Conservation (phyloP, 352 stramenopile genomes). For the Phytopythium montanum region DNA sequence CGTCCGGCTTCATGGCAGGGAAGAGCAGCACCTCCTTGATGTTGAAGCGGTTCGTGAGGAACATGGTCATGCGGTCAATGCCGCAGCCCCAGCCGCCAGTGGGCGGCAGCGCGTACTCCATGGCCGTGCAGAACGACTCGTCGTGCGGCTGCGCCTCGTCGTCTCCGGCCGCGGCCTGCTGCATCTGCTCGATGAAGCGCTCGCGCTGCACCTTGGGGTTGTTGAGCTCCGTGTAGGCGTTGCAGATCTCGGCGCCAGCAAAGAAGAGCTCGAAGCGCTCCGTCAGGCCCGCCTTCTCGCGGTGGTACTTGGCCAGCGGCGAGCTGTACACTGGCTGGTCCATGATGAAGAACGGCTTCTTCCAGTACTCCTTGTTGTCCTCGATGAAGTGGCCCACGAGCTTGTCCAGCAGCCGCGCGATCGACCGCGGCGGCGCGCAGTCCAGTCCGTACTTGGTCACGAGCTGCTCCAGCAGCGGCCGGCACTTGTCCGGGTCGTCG, state of each 20-base stretch:
- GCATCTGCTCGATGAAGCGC: slow-evolving; percentile 81
- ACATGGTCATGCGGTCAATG: slow-evolving; percentile 97
- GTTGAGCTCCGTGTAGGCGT: slow-evolving; percentile 99
- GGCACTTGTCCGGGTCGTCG: slow-evolving; percentile 54
- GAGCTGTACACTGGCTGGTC: slow-evolving; percentile 98
- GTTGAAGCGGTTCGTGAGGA: slow-evolving; percentile 93
- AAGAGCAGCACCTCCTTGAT: slow-evolving; percentile 99
- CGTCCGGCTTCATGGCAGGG: slow-evolving; percentile 98
- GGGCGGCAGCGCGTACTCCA: slow-evolving; percentile 98
- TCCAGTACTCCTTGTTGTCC: slow-evolving; percentile 81
- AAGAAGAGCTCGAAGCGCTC: slow-evolving; percentile 99
- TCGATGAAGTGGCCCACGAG: slow-evolving; percentile 89
- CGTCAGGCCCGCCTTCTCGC: slow-evolving; percentile 89
- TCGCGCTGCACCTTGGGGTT: slow-evolving; percentile 91
- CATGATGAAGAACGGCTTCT: slow-evolving; percentile 98
- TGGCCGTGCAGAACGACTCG: slow-evolving; percentile 91
- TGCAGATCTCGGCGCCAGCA: slow-evolving; percentile 95
- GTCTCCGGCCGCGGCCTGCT: slow-evolving; percentile 73
- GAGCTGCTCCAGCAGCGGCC: slow-evolving; percentile 56
- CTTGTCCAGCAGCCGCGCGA: slow-evolving; percentile 82
- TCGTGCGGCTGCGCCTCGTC: slow-evolving; percentile 91
- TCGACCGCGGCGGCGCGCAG: slow-evolving; percentile 64
- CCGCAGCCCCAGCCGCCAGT: slow-evolving; percentile 97
- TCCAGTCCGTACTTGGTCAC: slow-evolving; percentile 73
- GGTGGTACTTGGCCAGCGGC: slow-evolving; percentile 97